These are phyloP conservation scores for Thalassiosira oceanica DNA, from an alignment of 352 stramenopile genomes.

Conservation along the genomic window DNA sequence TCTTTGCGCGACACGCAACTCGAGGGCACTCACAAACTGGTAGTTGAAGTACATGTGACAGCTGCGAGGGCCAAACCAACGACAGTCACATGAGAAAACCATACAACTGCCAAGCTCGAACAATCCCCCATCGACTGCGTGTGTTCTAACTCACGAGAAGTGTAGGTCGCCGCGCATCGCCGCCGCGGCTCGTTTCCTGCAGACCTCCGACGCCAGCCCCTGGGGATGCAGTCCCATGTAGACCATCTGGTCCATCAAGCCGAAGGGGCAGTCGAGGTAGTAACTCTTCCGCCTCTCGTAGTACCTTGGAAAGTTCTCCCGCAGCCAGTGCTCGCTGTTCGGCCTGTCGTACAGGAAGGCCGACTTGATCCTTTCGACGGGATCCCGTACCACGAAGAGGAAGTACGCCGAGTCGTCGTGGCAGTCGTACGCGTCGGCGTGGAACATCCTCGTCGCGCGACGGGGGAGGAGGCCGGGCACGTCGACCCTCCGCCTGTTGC, in stretches of 20 bases:
- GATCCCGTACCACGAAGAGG: slow-evolving; percentile 49
- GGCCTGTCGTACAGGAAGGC: slow-evolving; percentile 43
- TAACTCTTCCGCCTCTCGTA: slow-evolving; percentile 26
- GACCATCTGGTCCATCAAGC: slow-evolving; percentile 25
- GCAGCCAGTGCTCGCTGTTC: slow-evolving; percentile 7
- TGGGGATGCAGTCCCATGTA: slow-evolving; percentile 21
- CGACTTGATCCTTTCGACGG: slow-evolving; percentile 33
- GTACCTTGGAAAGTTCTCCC: slow-evolving; percentile 23
- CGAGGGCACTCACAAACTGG: no score
- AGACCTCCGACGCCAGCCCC: slow-evolving; percentile 12
- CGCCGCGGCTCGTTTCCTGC: slow-evolving; percentile 17
- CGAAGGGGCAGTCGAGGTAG: slow-evolving; percentile 41
- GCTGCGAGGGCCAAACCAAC: slow-evolving; percentile 16
- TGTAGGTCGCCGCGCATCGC: no score
- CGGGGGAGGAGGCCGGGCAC: slow-evolving; percentile 23
- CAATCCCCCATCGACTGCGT: no score
- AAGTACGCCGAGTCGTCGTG: slow-evolving; percentile 41
- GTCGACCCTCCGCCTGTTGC: slow-evolving; percentile 1
- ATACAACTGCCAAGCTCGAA: no score
- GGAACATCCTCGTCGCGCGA: slow-evolving; percentile 33
- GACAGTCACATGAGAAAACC: slow-evolving; percentile 1
- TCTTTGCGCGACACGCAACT: no score
- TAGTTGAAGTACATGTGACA: slow-evolving; percentile 53
- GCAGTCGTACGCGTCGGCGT: slow-evolving; percentile 44
- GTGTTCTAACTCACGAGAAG: no score